Conservation (phyloP, 1,284 basidiomycete genomes). For the Puccinia brachypodii region DNA sequence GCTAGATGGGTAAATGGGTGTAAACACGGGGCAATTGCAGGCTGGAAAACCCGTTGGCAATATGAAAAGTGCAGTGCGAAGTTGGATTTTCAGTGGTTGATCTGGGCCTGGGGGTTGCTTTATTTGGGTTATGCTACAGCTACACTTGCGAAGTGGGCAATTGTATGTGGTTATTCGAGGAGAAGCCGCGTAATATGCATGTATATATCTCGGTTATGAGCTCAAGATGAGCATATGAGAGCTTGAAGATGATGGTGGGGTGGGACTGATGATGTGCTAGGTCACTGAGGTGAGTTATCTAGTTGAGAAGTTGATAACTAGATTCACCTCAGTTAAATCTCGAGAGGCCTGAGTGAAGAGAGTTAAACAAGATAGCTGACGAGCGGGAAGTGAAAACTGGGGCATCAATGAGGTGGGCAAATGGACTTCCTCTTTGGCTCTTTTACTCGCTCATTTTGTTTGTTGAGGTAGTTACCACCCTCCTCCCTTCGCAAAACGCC, state of each 20-base stretch:
- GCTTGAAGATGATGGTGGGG: not conserved
- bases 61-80: not conserved
- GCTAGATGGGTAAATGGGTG: not conserved
- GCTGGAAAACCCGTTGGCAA: not conserved
- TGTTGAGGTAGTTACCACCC: conserved; percentile 10
- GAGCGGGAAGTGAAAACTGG: no score
- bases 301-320: not conserved
- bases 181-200: no score
- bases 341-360: not conserved
- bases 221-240: not conserved
- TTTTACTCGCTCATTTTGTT: conserved; percentile 2
- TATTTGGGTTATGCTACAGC: not conserved
- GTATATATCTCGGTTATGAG: no score
- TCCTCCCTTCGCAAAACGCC: conserved; percentile 18
- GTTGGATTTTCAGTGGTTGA: not conserved
- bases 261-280: not conserved
- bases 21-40: not conserved
- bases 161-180: not conserved
- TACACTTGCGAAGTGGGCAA: not conserved
- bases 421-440: not conserved
- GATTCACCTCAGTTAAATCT: no score
- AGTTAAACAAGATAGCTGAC: not conserved
- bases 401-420: not conserved
- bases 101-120: not conserved
- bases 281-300: not conserved